phyloP scores from a whole-genome alignment of 208 protist genomes.

The Leishmania arabica region DNA sequence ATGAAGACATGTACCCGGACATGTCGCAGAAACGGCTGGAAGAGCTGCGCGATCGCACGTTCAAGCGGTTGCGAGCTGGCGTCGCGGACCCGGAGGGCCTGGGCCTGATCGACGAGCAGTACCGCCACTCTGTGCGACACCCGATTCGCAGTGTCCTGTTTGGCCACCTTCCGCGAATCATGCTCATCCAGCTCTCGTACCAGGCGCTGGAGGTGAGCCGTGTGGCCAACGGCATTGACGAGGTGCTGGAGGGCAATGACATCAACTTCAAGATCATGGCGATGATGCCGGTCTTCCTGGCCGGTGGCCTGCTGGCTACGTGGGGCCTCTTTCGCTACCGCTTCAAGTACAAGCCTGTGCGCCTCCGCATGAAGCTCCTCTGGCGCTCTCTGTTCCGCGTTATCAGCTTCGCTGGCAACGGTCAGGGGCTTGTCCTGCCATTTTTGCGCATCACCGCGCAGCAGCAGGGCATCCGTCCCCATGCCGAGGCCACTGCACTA shows the following conservation, averaged over 20 bases:
- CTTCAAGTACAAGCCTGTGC: constrained; percentile 40
- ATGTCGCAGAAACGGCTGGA: constrained; percentile 40
- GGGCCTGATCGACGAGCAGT: constrained; percentile 65
- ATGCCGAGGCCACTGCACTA: background rate
- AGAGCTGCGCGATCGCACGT: constrained; percentile 42
- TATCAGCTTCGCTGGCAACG: constrained; percentile 45
- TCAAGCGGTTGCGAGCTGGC: constrained; percentile 47
- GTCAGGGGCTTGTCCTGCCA: constrained; percentile 12
- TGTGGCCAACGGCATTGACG: constrained; percentile 76
- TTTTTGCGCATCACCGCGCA: constrained; percentile 1
- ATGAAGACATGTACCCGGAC: constrained; percentile 68
- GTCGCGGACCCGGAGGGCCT: constrained; percentile 61
- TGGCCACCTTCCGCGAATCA: constrained; percentile 67
- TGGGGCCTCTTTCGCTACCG: constrained; percentile 40
- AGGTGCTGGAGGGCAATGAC: constrained; percentile 80
- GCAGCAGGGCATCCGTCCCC: background rate
- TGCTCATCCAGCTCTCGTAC: constrained; percentile 75
- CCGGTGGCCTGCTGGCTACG: constrained; percentile 23
- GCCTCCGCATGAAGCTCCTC: constrained; percentile 55
- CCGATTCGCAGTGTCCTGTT: constrained; percentile 65
- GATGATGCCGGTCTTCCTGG: constrained; percentile 56
- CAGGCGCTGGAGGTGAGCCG: constrained; percentile 77
- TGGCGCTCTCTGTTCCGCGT: constrained; percentile 72
- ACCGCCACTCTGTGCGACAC: constrained; percentile 63
- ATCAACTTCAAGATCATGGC: constrained; percentile 86